These are phyloP conservation scores for Phytophthora hibernalis DNA, from an alignment of 352 stramenopile species.

Conservation along the genomic window DNA sequence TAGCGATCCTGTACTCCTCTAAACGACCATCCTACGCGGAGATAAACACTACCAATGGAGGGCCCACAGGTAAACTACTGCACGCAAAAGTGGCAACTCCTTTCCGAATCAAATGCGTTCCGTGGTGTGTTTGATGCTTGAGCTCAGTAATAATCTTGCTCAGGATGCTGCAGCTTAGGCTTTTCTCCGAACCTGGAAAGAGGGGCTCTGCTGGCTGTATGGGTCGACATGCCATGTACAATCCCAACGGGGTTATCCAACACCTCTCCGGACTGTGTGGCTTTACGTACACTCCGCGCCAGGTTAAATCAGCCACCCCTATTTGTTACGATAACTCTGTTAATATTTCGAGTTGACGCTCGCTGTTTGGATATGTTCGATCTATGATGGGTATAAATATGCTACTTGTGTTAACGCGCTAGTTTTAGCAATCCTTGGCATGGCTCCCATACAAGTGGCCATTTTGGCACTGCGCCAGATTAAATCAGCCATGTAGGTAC, in stretches of 20 bases:
- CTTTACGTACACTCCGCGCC: conserved; percentile 34
- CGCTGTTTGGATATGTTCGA: no score
- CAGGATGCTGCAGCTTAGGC: neutral
- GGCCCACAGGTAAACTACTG: conserved; percentile 13
- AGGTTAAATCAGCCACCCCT: no score
- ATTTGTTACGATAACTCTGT: no score
- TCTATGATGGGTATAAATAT: no score
- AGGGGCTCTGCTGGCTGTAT: conserved; percentile 1
- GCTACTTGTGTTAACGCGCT: no score
- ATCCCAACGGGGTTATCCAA: conserved; percentile 4
- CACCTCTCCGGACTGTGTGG: conserved; percentile 2
- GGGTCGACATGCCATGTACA: conserved; percentile 9
- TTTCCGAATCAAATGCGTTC: conserved; percentile 30
- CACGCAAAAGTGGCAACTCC: conserved; percentile 21
- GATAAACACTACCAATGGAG: conserved; percentile 16
- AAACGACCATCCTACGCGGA: conserved; percentile 14
- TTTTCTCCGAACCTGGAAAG: conserved; percentile 11
- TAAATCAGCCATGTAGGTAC: no score
- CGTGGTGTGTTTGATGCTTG: conserved; percentile 2
- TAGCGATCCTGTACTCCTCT: conserved; percentile 18
- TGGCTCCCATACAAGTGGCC: no score
- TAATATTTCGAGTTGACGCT: no score
- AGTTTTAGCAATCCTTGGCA: no score
- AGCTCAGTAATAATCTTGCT: neutral
- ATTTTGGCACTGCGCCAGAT: no score